Conservation (phyloP, 257 asterid species). For the Nicotiana tabacum region DNA sequence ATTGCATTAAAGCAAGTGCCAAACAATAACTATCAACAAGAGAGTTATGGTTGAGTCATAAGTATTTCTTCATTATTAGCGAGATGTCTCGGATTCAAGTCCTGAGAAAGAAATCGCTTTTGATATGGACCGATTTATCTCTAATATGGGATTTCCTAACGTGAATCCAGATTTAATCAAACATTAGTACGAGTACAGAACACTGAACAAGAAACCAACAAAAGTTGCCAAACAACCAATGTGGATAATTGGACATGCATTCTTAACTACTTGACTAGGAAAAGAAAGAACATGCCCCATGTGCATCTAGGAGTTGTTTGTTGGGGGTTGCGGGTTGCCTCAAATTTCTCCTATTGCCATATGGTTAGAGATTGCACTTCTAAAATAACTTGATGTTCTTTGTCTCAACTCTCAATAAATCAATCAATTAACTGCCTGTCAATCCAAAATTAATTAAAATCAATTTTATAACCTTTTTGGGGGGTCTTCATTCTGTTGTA, state of each 20-base stretch:
- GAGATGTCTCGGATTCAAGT: accelerated
- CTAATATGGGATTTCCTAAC: accelerated
- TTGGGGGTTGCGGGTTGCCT: neutral
- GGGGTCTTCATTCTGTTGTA: too few relatives aligned
- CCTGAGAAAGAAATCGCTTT: accelerated
- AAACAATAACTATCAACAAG: too few relatives aligned
- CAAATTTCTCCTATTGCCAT: neutral
- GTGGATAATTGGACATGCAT: neutral
- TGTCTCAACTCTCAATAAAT: neutral
- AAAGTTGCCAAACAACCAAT: too few relatives aligned
- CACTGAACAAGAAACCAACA: too few relatives aligned
- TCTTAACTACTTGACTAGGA: neutral
- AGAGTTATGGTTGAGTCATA: too few relatives aligned
- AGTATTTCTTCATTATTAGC: too few relatives aligned
- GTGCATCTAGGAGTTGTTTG: neutral
- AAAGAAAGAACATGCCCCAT: neutral
- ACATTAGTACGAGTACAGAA: too few relatives aligned
- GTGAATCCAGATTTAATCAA: too few relatives aligned
- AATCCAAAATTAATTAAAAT: too few relatives aligned
- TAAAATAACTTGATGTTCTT: slow-evolving; percentile 3
- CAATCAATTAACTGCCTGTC: too few relatives aligned
- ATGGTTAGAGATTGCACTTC: neutral
- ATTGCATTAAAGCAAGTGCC: neutral
- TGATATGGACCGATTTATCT: accelerated
- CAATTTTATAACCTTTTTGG: too few relatives aligned